Base-by-base conservation (phyloP, 2,329 filamentous ascomycete genomes). In the Colletotrichum sp. region DNA sequence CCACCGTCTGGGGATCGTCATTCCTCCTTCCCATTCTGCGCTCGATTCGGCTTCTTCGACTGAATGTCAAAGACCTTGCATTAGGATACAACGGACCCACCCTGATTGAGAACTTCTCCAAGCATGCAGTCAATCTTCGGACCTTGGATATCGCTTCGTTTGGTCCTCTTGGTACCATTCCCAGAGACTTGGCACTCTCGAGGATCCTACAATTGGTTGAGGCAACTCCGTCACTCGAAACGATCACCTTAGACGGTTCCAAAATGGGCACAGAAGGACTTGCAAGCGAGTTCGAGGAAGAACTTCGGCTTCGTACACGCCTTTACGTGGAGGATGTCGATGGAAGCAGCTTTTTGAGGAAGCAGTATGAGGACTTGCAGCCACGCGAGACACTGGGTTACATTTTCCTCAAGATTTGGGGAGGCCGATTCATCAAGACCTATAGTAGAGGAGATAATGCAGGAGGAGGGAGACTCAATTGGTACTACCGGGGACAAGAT, bases 241-340 rank as follows among this genome's bases (percentile, higher is more conserved):
- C 10, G 2, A 52, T 52, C n/a, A 52, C 43, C 6, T 2, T 52
- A 2, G 43, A 52, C 43, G 43, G 43, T 2, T 22, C n/a, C 13
- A n/a, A 22, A 1, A 52, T 52, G 43, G 43, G 43, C 43, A 52
- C n/a, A 52, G 43, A 52, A 52, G 1, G 0, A 2, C n/a, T 52
- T 0, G 43, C 43, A 22, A 22, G n/a, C 2, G n/a, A 2, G 2
- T 22, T 52, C 43, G 43, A 52, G 43, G 1, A 0, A 1, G 43
- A 52, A 52, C 43, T 52, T 52, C 3, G 10, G 43, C 1, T 22
- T 52, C 43, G 43, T 3, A 52, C 43, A 2, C 10, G 3, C 2
- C 43, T 52, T 52, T 52, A 13, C 12, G n/a, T 52, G 39, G 39
- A 48, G 4, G 2, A 48, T 1, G 8, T 22, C n/a, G 43, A 48